Evolutionary conservation across 345 rosid species (phyloP), one percentile per base, ranked within the genome.

Genomic region (Aquilaria malaccensis): DNA sequence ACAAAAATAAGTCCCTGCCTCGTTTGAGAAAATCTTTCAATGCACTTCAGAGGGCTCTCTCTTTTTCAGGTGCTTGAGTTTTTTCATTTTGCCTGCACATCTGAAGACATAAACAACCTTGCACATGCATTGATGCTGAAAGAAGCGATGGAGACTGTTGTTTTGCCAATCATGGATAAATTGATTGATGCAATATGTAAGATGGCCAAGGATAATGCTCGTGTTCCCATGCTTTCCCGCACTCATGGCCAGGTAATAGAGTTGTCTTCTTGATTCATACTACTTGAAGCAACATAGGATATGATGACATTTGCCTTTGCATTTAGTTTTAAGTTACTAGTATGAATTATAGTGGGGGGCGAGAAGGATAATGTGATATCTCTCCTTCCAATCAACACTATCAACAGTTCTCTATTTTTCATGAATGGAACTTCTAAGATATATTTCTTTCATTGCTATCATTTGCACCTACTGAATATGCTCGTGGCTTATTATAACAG

Each of bases 51-150:
- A 13, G 43, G 5, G 43, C 31, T 59, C 49, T 48, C 53, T 56
- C 43, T 50, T 13, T 45, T 62, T 22, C 80, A 90, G 99, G 97
- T 91, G 67, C 86, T 86, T 66, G 96, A 95, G 70, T 95, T 86
- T 75, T 88, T 95, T 68, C 99, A 91, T 79, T 91, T 88, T 66
- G 93, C 97, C 76, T 95, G 96, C 72, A 88, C 97, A 10, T 91
- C 97, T 0, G 99, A 91, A 72, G 99, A 95, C 69, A 91, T 91
- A 68, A 95, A 88, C 80, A 95, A 91, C 70, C 91, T 95, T 41
- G 88, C 95, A 48, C 93, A 95, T 75, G 97, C 75, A 41, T 70
- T 88, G 80, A 95, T 95, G 99, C 78, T 95, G 73, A 83, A 80
- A 80, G 89, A 91, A 58, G 75, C 93, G 37, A 72, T 83, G 72